Evolutionary conservation across 2,329 filamentous ascomycete species (phyloP).

Genomic region (Phialocephala subalpina): DNA sequence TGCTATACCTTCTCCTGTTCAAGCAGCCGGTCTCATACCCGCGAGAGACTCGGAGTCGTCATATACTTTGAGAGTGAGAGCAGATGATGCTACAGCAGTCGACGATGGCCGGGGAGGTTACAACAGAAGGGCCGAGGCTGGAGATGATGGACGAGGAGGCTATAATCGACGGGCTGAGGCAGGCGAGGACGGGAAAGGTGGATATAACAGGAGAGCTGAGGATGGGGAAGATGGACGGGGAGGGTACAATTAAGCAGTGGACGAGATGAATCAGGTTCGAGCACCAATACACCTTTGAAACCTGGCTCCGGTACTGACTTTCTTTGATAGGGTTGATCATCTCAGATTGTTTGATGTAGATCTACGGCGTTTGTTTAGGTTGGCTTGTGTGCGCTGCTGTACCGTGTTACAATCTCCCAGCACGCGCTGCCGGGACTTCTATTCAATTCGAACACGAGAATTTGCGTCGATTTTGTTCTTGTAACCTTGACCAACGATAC

Average conservation of each 20-base stretch:
- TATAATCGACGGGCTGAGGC: conserved; percentile 8
- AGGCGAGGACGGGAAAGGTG: conserved; percentile 5
- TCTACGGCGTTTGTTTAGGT: no score
- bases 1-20: neutral
- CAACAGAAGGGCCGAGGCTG: conserved; percentile 1
- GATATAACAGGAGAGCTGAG: neutral
- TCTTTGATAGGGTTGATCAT: neutral
- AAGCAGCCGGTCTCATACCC: neutral
- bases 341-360: neutral
- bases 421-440: no score
- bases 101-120: conserved; percentile 14
- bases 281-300: neutral
- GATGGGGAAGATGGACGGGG: neutral
- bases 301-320: neutral
- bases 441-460: no score
- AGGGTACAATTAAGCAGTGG: neutral
- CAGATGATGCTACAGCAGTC: neutral
- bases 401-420: no score
- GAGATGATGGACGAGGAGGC: conserved; percentile 1
- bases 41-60: neutral
- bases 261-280: neutral
- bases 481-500: no score
- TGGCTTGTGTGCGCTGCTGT: no score
- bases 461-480: no score
- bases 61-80: neutral